Conservation (phyloP, 73 alveolate species). For the Paraurostyla sp. region DNA sequence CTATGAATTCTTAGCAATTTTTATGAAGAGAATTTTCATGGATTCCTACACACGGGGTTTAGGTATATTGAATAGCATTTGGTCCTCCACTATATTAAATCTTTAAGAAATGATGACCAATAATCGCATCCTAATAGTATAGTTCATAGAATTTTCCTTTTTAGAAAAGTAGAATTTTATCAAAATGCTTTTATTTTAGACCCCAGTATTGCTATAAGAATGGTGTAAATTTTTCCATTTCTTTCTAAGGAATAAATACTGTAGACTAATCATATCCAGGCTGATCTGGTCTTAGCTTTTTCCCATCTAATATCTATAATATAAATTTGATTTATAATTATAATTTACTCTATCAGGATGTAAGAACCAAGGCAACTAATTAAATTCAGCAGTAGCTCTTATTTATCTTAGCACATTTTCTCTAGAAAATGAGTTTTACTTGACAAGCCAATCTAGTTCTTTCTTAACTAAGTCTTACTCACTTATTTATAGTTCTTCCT, state of each 20-base stretch:
- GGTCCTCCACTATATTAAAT: slow-evolving; percentile 89
- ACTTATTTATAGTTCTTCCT: neutral
- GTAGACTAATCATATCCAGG: slow-evolving; percentile 90
- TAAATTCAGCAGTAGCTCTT: neutral
- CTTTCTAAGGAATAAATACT: slow-evolving; percentile 87
- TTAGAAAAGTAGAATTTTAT: slow-evolving; percentile 93
- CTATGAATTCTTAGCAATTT: slow-evolving; percentile 82
- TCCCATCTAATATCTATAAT: slow-evolving; percentile 64
- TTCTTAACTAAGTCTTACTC: neutral
- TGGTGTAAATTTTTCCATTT: slow-evolving; percentile 87
- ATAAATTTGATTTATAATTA: neutral
- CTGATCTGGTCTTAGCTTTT: slow-evolving; percentile 86
- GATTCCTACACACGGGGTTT: slow-evolving; percentile 75
- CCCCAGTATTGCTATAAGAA: slow-evolving; percentile 93
- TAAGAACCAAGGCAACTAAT: slow-evolving; percentile 32
- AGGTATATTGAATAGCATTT: neutral
- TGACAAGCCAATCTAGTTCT: neutral
- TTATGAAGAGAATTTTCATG: slow-evolving; percentile 85
- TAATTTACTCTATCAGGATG: slow-evolving; percentile 9
- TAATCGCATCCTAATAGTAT: slow-evolving; percentile 94
- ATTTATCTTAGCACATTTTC: neutral
- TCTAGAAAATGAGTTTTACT: neutral
- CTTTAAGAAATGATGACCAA: slow-evolving; percentile 84
- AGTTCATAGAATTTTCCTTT: slow-evolving; percentile 96
- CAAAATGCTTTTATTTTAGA: slow-evolving; percentile 88